A percentile compares a stretch with the other conserved stretches of the same genome.
These are phyloP conservation scores for Somion occarium DNA, from an alignment of 1,284 basidiomycete species.

Conservation along the genomic window DNA sequence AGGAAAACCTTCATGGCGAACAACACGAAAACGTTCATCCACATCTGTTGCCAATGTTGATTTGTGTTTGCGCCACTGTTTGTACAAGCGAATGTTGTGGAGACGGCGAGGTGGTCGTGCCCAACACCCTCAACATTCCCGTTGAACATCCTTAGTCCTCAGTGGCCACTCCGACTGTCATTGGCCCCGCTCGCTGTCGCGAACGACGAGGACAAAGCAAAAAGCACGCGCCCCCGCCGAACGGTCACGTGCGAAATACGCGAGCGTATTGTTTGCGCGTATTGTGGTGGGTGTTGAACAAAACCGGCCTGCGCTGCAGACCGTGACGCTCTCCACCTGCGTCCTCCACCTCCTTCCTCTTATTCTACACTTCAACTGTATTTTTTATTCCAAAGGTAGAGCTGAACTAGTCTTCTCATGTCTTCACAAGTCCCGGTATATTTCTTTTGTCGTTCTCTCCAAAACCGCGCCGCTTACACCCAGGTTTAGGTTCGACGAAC, in stretches of 20 bases:
- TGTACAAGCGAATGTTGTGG: neutral
- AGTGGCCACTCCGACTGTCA: too few relatives aligned
- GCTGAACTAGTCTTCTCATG: slow-evolving; percentile 20
- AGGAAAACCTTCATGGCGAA: too few relatives aligned
- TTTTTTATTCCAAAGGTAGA: slow-evolving; percentile 10
- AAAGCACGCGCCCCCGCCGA: slow-evolving; percentile 8
- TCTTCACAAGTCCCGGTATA: slow-evolving; percentile 32
- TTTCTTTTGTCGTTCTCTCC: slow-evolving; percentile 2
- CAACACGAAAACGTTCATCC: neutral
- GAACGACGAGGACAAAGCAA: neutral
- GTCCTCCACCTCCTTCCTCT: slow-evolving; percentile 15
- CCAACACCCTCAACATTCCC: too few relatives aligned
- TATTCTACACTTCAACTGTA: slow-evolving; percentile 15
- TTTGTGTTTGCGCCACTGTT: neutral
- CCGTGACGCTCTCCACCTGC: slow-evolving; percentile 15
- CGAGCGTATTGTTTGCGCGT: slow-evolving; percentile 28
- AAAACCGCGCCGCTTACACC: neutral
- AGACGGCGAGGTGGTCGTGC: too few relatives aligned
- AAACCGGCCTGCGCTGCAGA: slow-evolving; percentile 19
- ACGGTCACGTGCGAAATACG: slow-evolving; percentile 19
- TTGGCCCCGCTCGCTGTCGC: neutral
- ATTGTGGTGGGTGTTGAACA: slow-evolving; percentile 30
- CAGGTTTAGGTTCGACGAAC: slow-evolving; percentile 48
- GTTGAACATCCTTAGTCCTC: neutral
- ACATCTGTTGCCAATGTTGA: too few relatives aligned